Base-by-base conservation (phyloP, 305 asterid genomes). In the Andrographis paniculata region DNA sequence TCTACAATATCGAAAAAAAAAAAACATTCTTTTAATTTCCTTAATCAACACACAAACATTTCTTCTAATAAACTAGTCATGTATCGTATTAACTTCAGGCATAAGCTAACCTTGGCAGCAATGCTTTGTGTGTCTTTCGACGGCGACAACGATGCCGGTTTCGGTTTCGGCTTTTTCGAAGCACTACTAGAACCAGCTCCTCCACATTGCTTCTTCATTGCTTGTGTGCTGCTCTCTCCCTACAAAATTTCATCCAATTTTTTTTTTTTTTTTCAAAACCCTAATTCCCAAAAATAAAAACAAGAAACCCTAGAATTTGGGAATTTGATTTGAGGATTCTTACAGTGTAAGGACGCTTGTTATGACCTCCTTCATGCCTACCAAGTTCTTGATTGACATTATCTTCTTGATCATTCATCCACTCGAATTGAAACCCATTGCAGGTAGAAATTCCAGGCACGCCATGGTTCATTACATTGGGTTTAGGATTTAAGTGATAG, bases 71-170 rank as follows among this genome's bases (percentile, higher is more conserved):
- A n/a, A n/a, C n/a, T n/a, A n/a, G n/a, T n/a, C n/a, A n/a, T n/a
- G n/a, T n/a, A n/a, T n/a, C n/a, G n/a, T n/a, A n/a, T n/a, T n/a
- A n/a, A n/a, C n/a, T n/a, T n/a, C n/a, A n/a, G n/a, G n/a, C n/a
- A n/a, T n/a, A n/a, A n/a, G n/a, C n/a, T n/a, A n/a, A 85, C 97
- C 95, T 88, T 88, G 52, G 97, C 97, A 60, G 97, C 95, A 48
- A 79, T 62, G 50, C 95, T 88, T 58, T 77, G 92, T 59, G 95
- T 92, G 68, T 84, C 97, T 70, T 81, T 88, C 0, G 77, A 45
- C 39, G 77, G 64, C 0, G 75, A 33, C 3, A 77, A 60, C 0
- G 75, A 30, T 6, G 46, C 56, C 9, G 63, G 13, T 65, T 71
- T 78, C 1, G 67, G 47, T 64, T 78, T 87, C 2, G 56, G 53